Evolutionary conservation across 2,329 filamentous ascomycete genomes (phyloP).

Genomic region (Monilinia polystroma): DNA sequence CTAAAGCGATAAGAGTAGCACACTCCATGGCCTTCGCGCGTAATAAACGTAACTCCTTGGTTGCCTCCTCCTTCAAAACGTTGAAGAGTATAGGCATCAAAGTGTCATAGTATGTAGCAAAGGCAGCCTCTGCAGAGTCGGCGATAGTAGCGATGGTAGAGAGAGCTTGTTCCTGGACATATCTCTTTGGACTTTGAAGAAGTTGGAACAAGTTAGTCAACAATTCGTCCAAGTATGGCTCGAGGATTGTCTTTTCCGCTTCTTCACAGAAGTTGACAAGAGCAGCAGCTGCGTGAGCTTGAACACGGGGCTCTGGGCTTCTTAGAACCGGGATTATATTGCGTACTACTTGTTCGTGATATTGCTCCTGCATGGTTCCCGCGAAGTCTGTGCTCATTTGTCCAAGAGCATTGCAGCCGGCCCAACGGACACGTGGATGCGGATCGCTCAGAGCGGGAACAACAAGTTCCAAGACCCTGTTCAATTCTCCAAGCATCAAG

Average conservation of each 20-base stretch:
- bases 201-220: slow-evolving; percentile 83
- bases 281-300: slow-evolving; percentile 95
- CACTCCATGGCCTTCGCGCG: slow-evolving; percentile 99
- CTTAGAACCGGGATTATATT: slow-evolving; percentile 91
- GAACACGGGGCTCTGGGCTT: slow-evolving; percentile 87
- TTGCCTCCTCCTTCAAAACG: slow-evolving; percentile 83
- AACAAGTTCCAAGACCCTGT: slow-evolving; percentile 92
- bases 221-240: slow-evolving; percentile 89
- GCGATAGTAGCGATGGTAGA: slow-evolving; percentile 98
- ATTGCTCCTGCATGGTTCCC: slow-evolving; percentile 95
- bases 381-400: slow-evolving; percentile 99
- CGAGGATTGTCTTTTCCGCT: slow-evolving; percentile 85
- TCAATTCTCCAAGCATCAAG: slow-evolving; percentile 90
- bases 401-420: slow-evolving; percentile 95
- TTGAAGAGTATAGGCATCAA: slow-evolving; percentile 94
- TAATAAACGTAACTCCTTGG: slow-evolving; percentile 87
- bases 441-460: slow-evolving; percentile 85
- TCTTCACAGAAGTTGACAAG: slow-evolving; percentile 99
- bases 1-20: slow-evolving; percentile 90
- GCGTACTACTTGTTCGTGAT: slow-evolving; percentile 81
- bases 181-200: slow-evolving; percentile 87
- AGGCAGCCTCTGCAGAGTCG: slow-evolving; percentile 94
- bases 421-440: slow-evolving; percentile 93
- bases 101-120: slow-evolving; percentile 91
- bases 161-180: slow-evolving; percentile 94